Evolutionary conservation across 73 alveolate genomes (phyloP), one percentile per base, ranked within the genome.

Genomic region (Blepharisma japonicum): DNA sequence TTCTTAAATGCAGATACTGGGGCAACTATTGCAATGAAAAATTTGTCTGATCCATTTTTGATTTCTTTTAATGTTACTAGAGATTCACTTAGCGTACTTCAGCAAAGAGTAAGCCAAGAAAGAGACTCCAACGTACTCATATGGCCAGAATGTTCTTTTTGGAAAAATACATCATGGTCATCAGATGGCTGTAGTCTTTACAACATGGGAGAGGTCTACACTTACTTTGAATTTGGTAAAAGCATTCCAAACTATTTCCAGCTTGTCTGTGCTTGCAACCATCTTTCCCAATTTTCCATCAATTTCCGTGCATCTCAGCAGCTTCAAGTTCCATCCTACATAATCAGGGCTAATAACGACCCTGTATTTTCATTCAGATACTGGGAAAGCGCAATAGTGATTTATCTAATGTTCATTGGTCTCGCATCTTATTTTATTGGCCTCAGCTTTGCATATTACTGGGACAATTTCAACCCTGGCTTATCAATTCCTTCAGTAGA

Each of bases 391-490:
- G 11, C 74, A 61, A 39, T 61, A 9, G 74, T 61, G 14, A 14
- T 61, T 20, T 61, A 18, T 25, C 11, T 61, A 18, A 18, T 61
- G 46, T 14, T 61, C 39, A 14, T 39, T 18, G 74, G 74, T 61
- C 74, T 61, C 23, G 47, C 23, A 0, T 14, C 74, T 9, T 25
- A 14, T 25, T 18, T 61, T 25, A 39, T 61, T 25, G 23, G 47
- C 23, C 39, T 61, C n/a, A 61, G 74, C 47, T 25, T 61, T 8
- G 74, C 74, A 2, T 61, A 61, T 61, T 61, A 61, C 47, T 61
- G 74, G 74, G 74, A 61, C 47, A 61, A 61, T 25, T 61, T 14
- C 47, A 61, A 61, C 74, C 74, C 74, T 18, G 74, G 74, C 39
- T 25, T 61, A 61, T 20, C 50, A 9, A 20, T 25, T 14, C 46